A percentile compares a stretch with the other conserved stretches of the same genome.
Conservation (phyloP, 352 stramenopile species). For the Globisporangium recalcitrans region DNA sequence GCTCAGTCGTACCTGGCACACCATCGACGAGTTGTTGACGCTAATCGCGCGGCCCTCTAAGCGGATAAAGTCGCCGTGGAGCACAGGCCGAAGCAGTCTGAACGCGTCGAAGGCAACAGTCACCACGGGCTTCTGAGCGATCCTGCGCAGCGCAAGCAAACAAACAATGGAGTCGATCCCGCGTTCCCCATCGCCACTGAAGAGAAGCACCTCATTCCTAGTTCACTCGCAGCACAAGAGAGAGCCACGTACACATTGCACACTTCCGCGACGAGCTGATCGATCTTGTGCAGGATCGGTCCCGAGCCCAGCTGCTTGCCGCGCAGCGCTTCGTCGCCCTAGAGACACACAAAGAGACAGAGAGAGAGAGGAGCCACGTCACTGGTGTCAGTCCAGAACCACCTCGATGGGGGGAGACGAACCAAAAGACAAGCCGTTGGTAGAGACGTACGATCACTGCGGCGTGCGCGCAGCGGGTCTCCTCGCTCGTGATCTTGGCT, state of each 20-base stretch:
- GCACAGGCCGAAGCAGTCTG: constrained; percentile 28
- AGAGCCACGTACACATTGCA: constrained; percentile 15
- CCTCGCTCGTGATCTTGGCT: constrained; percentile 20
- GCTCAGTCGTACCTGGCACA: constrained; percentile 24
- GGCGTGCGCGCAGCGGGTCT: constrained; percentile 25
- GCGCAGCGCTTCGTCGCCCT: constrained; percentile 45
- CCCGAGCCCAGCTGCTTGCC: constrained; percentile 45
- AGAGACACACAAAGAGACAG: neutral
- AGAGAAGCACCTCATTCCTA: too few species aligned
- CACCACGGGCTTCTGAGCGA: constrained; percentile 28
- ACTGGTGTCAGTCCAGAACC: too few species aligned
- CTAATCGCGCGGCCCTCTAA: constrained; percentile 34
- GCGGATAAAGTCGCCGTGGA: constrained; percentile 38
- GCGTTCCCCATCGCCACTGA: too few species aligned
- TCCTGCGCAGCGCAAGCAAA: constrained; percentile 10
- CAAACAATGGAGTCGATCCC: too few species aligned
- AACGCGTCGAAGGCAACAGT: constrained; percentile 47
- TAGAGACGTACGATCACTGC: constrained; percentile 19
- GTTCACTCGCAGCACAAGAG: too few species aligned
- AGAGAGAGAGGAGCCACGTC: neutral
- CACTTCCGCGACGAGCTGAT: constrained; percentile 35
- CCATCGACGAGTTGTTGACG: constrained; percentile 35
- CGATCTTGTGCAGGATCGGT: constrained; percentile 45
- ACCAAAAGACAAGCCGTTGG: too few species aligned
- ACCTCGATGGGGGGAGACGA: too few species aligned